Base-by-base conservation (phyloP, 306 rosid genomes). In the Gynostemma pentaphyllum region DNA sequence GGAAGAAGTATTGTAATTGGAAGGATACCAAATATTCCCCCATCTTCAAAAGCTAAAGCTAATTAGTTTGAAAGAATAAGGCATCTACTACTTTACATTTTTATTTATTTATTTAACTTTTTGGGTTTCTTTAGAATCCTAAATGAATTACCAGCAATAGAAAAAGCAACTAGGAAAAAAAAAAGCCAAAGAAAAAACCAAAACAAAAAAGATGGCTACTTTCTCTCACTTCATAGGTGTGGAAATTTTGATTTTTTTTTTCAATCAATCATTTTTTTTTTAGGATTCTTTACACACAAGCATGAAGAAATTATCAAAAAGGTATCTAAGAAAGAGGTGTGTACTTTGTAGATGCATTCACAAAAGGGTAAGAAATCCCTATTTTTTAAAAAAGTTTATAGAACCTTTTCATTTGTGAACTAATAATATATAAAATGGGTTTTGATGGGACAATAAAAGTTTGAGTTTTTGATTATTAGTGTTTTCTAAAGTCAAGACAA, bases 81-180 rank as follows among this genome's bases (percentile, higher is more conserved):
- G 79, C 84, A 77, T 85, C 82, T 81, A 40, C 70, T n/a, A n/a
- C n/a, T n/a, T n/a, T n/a, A n/a, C n/a, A n/a, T n/a, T n/a, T n/a
- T n/a, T n/a, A n/a, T n/a, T 69, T 83, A 61, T 78, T 69, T 75
- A 74, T 63, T 6, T 56, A 61, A 67, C 73, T 73, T 75, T 70
- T 64, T 73, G 73, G n/a, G n/a, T n/a, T n/a, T n/a, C n/a, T n/a
- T n/a, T n/a, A n/a, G 77, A 75, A 85, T 79, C 83, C 89, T 88
- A 82, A 68, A 78, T 72, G 82, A 66, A 63, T 77, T 85, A n/a
- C 89, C 71, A 80, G 85, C 84, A 77, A 80, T 82, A 77, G 84
- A 85, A 79, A 85, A 81, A 70, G 79, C 84, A 82, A 87, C 87
- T 80, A 81, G 71, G 74, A 72, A 68, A 47, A 47, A 8, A 12